Conservation (phyloP, 1,284 basidiomycete species). For the Moniliella sp. region DNA sequence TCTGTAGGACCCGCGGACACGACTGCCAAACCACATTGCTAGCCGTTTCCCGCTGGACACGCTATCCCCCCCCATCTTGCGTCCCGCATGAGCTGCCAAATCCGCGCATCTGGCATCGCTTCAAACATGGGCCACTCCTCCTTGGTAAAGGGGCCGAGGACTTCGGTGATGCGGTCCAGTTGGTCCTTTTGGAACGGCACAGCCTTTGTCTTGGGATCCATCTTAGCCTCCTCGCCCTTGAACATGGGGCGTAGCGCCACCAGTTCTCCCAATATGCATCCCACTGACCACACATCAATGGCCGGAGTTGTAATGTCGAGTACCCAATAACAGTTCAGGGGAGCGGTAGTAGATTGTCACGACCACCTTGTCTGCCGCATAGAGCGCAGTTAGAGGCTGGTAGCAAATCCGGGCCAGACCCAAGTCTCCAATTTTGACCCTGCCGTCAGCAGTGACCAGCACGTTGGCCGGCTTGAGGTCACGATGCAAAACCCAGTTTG, state of each 20-base stretch:
- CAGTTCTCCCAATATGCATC: constrained; percentile 87
- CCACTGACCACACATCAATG: constrained; percentile 93
- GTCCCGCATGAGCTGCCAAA: constrained; percentile 36
- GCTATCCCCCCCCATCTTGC: constrained; percentile 5
- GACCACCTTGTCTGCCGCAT: constrained; percentile 73
- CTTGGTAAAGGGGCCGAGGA: constrained; percentile 66
- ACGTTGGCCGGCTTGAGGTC: constrained; percentile 98
- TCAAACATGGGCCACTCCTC: constrained; percentile 66
- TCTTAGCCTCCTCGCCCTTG: constrained; percentile 93
- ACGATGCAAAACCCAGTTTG: constrained; percentile 78
- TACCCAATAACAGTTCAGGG: constrained; percentile 77
- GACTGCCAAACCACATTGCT: constrained; percentile 50
- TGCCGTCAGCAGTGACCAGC: constrained; percentile 64
- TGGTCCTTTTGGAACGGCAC: constrained; percentile 46
- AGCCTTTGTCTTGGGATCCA: constrained; percentile 41
- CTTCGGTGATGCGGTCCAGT: constrained; percentile 76
- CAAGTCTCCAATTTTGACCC: constrained; percentile 92
- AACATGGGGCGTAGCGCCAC: constrained; percentile 83
- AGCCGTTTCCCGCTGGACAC: constrained; percentile 34
- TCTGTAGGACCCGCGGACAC: constrained; percentile 37
- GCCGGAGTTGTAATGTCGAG: constrained; percentile 89
- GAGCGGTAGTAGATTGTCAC: constrained; percentile 98
- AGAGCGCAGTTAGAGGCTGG: constrained; percentile 60
- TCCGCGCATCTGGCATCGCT: constrained; percentile 59
- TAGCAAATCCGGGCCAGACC: constrained; percentile 73